phyloP scores from a whole-genome alignment of 2,329 filamentous ascomycete genomes.

The Colletotrichum neosansevieriae region DNA sequence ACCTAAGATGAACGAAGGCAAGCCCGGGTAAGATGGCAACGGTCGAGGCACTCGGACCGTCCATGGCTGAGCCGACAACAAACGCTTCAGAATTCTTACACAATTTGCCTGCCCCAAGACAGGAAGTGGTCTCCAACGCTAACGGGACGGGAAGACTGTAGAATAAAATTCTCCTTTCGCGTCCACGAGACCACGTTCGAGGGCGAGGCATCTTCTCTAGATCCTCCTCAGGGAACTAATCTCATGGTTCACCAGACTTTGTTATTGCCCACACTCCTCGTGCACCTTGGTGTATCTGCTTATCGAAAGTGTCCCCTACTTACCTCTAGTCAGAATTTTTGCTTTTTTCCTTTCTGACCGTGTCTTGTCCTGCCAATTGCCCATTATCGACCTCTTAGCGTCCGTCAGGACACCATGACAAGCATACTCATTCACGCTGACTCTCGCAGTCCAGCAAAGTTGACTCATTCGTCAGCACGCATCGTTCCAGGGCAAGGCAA shows the following conservation, averaged over 20 bases:
- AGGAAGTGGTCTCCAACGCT: background rate
- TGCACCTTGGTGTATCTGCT: too few species aligned
- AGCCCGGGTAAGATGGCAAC: too few species aligned
- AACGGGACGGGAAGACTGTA: conserved; percentile 18
- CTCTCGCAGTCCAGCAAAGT: background rate
- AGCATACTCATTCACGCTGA: conserved; percentile 21
- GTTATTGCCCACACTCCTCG: background rate
- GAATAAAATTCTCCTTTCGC: background rate
- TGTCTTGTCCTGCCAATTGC: conserved; percentile 7
- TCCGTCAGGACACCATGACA: conserved; percentile 15
- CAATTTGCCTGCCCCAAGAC: background rate
- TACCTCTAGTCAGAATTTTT: background rate
- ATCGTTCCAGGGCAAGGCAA: background rate
- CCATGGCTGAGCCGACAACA: background rate
- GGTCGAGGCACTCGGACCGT: too few species aligned
- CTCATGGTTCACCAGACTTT: conserved; percentile 1
- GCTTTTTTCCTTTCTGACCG: background rate
- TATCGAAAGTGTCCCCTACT: background rate
- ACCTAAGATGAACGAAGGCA: too few species aligned
- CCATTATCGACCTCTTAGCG: background rate
- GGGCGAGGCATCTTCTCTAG: conserved; percentile 8
- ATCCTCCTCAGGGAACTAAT: background rate
- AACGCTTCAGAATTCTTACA: background rate
- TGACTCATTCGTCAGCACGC: conserved; percentile 15
- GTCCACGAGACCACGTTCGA: background rate